Base-by-base conservation (phyloP, 306 rosid species). In the Trifolium subterraneum region DNA sequence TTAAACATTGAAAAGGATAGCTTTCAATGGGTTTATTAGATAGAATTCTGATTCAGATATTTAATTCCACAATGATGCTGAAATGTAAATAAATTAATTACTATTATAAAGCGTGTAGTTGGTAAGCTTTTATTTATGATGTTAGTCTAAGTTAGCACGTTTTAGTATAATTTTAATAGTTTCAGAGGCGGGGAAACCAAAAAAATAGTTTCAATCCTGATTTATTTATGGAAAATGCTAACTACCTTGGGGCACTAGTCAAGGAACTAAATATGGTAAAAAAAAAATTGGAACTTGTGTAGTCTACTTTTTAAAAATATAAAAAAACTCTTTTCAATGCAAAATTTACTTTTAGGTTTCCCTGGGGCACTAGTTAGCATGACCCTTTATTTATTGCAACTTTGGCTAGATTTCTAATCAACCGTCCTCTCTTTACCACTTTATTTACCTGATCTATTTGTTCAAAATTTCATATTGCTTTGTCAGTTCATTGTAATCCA, bases 1-100 rank as follows among this genome's bases (percentile, higher is more conserved):
- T 72, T 65, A 55, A 31, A 65, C 63, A 71, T 19, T 54, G 36
- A 54, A 72, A 41, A 64, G 6, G 45, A 38, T n/a, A 54, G 27
- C 7, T 42, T 22, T 19, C 16, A 13, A 44, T 27, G 62, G 59
- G 45, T 79, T 45, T 42, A 44, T 72, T 65, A 54, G 25, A 33
- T 55, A 61, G n/a, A n/a, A n/a, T 60, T 69, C 61, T 35, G 52
- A 77, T 59, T 15, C 18, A 60, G 60, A 61, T 61, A 71, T 79
- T 44, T 42, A 45, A 20, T 72, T 72, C 52, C 61, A 39, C 18
- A 31, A 31, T 64, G 58, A 52, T 52, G 60, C 61, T 64, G 59
- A 39, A 54, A 44, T 64, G 54, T 64, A 58, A 71, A 61, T 70
- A 10, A 44, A 29, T 29, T 7, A 69, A 54, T 42, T 19, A 44